Evolutionary conservation across 2,329 filamentous ascomycete species (phyloP).

Genomic region (Cytospora schulzeri): DNA sequence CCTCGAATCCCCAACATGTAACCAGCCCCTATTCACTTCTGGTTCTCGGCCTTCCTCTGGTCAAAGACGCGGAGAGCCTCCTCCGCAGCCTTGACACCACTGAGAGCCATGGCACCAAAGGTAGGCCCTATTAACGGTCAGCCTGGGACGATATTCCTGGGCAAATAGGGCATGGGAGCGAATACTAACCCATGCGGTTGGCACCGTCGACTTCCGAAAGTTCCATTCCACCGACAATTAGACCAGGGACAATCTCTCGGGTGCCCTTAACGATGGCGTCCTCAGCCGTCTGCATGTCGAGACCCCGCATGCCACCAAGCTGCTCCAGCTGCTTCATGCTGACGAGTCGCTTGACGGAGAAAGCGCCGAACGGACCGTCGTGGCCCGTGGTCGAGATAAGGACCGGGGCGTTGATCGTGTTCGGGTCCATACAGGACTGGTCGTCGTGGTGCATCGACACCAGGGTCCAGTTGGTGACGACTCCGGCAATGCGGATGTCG

Average conservation of each 20-base stretch:
- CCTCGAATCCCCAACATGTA: neutral
- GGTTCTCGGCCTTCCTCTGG: constrained; percentile 74
- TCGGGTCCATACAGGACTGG: constrained; percentile 95
- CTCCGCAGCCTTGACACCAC: constrained; percentile 88
- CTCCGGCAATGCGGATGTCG: constrained; percentile 75
- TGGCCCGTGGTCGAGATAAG: constrained; percentile 90
- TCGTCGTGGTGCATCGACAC: constrained; percentile 86
- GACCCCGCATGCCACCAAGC: constrained; percentile 87
- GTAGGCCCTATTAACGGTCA: constrained; percentile 58
- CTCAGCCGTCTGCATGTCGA: constrained; percentile 90
- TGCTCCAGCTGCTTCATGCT: constrained; percentile 83
- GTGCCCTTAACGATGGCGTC: constrained; percentile 93
- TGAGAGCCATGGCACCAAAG: constrained; percentile 86
- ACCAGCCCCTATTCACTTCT: constrained; percentile 44
- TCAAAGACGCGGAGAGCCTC: constrained; percentile 80
- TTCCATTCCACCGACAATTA: constrained; percentile 96
- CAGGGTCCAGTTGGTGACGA: constrained; percentile 95
- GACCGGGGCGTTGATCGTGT: constrained; percentile 91
- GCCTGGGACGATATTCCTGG: constrained; percentile 72
- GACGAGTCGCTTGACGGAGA: constrained; percentile 87
- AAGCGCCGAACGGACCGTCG: constrained; percentile 88
- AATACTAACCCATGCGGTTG: constrained; percentile 76
- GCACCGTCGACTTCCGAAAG: constrained; percentile 87
- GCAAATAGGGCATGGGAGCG: constrained; percentile 73
- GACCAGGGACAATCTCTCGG: constrained; percentile 80